Percentiles rank a stretch among this genome's conserved stretches.
phyloP scores from a whole-genome alignment of 164 flowering plant genomes.

The Aristolochia contorta region DNA sequence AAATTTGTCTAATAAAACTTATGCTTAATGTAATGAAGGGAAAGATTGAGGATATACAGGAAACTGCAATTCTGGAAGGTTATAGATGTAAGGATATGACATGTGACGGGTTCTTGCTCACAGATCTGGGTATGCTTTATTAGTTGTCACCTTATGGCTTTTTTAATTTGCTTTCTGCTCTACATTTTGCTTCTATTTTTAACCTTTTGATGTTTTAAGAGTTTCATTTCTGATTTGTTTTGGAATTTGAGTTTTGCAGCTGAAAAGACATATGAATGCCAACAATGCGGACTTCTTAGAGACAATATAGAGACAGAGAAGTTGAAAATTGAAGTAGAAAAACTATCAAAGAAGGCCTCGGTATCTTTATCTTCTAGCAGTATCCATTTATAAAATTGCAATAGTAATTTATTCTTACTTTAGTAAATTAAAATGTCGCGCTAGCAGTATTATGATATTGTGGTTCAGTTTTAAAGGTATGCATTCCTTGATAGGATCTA shows the following conservation, averaged over 20 bases:
- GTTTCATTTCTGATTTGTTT: neutral
- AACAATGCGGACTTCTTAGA: constrained; percentile 69
- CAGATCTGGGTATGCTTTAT: constrained; percentile 52
- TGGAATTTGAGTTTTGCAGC: constrained; percentile 32
- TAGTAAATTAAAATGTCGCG: too few relatives aligned
- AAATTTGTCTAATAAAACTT: constrained; percentile 6
- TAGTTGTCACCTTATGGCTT: neutral
- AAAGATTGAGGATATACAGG: constrained; percentile 56
- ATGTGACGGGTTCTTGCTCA: constrained; percentile 74
- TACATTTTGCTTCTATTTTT: neutral
- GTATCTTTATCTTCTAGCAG: constrained; percentile 31
- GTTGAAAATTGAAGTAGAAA: constrained; percentile 39
- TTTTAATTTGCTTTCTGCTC: neutral
- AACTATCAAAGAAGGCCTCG: constrained; percentile 42
- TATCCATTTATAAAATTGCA: constrained; percentile 36
- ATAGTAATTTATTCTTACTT: too few relatives aligned
- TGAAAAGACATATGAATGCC: constrained; percentile 60
- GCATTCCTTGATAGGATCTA: constrained; percentile 37
- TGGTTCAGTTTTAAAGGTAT: neutral
- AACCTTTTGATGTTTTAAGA: neutral
- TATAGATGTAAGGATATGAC: constrained; percentile 52
- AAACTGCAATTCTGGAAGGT: constrained; percentile 88
- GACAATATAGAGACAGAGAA: constrained; percentile 48
- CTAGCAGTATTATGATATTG: too few relatives aligned
- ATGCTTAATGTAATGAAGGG: constrained; percentile 39